These are phyloP conservation scores for Ophiosphaerella herpotricha DNA, from an alignment of 2,329 filamentous ascomycete species.

Conservation along the genomic window DNA sequence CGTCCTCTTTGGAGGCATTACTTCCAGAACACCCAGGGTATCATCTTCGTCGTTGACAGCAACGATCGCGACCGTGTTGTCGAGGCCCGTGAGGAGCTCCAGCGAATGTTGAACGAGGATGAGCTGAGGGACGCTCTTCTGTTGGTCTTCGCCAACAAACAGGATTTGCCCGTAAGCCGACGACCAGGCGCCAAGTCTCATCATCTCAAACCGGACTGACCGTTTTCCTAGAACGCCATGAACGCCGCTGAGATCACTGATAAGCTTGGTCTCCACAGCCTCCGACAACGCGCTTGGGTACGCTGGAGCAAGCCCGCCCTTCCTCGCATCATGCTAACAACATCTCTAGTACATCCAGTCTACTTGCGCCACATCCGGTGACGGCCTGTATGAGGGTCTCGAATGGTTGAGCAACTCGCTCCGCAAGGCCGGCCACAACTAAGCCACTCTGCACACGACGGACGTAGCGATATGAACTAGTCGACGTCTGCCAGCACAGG, in stretches of 20 bases:
- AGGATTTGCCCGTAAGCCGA: constrained; percentile 81
- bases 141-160: constrained; percentile 98
- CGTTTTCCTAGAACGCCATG: constrained; percentile 84
- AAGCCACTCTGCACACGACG: constrained; percentile 21
- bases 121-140: constrained; percentile 97
- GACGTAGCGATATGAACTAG: constrained; percentile 29
- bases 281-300: constrained; percentile 99
- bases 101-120: constrained; percentile 96
- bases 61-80: constrained; percentile 90
- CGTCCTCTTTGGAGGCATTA: constrained; percentile 97
- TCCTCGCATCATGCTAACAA: constrained; percentile 23
- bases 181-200: constrained; percentile 1
- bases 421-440: constrained; percentile 59
- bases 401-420: constrained; percentile 63
- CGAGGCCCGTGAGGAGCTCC: constrained; percentile 89
- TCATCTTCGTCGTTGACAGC: constrained; percentile 98
- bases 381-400: constrained; percentile 99
- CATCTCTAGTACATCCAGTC: constrained; percentile 87
- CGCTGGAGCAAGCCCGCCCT: constrained; percentile 46
- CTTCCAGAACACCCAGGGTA: constrained; percentile 91
- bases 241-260: constrained; percentile 99
- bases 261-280: constrained; percentile 98
- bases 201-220: constrained; percentile 16
- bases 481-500: constrained; percentile 36
- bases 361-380: constrained; percentile 97